Evolutionary conservation across 1,284 basidiomycete species (phyloP).

Genomic region (Cutaneotrichosporon mucoides): DNA sequence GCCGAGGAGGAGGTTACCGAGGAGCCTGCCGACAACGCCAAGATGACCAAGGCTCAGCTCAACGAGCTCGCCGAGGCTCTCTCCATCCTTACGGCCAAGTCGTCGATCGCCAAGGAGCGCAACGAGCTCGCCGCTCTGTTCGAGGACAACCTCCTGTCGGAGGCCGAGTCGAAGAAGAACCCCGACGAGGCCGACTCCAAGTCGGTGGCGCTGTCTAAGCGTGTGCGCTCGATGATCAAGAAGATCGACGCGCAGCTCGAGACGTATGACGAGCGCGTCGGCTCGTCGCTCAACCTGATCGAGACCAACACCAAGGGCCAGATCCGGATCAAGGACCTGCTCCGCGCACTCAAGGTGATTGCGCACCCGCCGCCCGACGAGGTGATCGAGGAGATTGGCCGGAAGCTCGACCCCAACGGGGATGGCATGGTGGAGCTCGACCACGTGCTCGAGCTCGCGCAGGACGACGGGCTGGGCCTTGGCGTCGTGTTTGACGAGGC

Average conservation of each 20-base stretch:
- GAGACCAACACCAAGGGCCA: slow-evolving; percentile 86
- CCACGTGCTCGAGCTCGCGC: slow-evolving; percentile 50
- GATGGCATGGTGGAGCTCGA: slow-evolving; percentile 75
- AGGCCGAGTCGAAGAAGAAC: slow-evolving; percentile 58
- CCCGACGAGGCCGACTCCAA: slow-evolving; percentile 46
- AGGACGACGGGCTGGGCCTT: slow-evolving; percentile 49
- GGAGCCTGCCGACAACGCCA: slow-evolving; percentile 58
- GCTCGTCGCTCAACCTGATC: slow-evolving; percentile 89
- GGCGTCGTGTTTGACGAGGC: slow-evolving; percentile 44
- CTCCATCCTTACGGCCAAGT: slow-evolving; percentile 89
- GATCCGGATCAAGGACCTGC: slow-evolving; percentile 83
- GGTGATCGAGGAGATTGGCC: slow-evolving; percentile 79
- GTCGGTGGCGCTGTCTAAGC: slow-evolving; percentile 69
- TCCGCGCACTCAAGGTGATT: slow-evolving; percentile 90
- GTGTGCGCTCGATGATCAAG: slow-evolving; percentile 90
- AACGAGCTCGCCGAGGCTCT: slow-evolving; percentile 90
- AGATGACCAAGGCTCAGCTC: slow-evolving; percentile 96
- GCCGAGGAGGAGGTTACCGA: slow-evolving; percentile 17
- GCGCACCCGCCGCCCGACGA: slow-evolving; percentile 90
- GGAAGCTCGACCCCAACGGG: slow-evolving; percentile 93
- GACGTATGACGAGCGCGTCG: slow-evolving; percentile 87
- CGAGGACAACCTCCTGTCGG: slow-evolving; percentile 83
- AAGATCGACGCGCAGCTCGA: slow-evolving; percentile 92
- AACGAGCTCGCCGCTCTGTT: slow-evolving; percentile 84
- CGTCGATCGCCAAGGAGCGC: slow-evolving; percentile 94